Evolutionary conservation across 805 yeast genomes (phyloP).

Genomic region (Saccharomycopsis olivae): DNA sequence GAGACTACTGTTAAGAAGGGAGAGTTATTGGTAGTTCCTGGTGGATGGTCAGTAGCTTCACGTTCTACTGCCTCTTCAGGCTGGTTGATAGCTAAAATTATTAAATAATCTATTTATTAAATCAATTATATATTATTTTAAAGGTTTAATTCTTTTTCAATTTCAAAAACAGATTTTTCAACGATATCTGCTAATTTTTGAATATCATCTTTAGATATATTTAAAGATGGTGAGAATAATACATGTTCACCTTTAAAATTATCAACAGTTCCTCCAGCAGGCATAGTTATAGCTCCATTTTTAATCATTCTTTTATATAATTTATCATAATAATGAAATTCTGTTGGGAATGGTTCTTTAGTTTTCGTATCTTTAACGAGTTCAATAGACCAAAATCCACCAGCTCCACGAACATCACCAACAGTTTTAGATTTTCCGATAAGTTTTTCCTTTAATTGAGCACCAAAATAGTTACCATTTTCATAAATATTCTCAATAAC

Average conservation of each 20-base stretch:
- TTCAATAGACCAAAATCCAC: conserved; percentile 50
- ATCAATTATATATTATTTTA: too few relatives aligned
- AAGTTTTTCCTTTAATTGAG: conserved; percentile 27
- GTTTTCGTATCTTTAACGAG: conserved; percentile 42
- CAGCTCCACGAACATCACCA: conserved; percentile 56
- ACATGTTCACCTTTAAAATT: conserved; percentile 34
- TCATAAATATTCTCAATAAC: conserved; percentile 33
- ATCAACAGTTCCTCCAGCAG: conserved; percentile 33
- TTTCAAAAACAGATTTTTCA: conserved; percentile 30
- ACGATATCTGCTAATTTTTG: conserved; percentile 32
- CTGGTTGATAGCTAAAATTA: too few relatives aligned
- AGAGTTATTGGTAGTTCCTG: too few relatives aligned
- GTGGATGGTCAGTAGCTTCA: too few relatives aligned
- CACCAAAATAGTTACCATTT: conserved; percentile 34
- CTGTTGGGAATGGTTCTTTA: conserved; percentile 36
- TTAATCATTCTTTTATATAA: conserved; percentile 27
- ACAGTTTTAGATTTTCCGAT: conserved; percentile 28
- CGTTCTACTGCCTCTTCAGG: too few relatives aligned
- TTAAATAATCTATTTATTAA: too few relatives aligned
- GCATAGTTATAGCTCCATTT: conserved; percentile 41
- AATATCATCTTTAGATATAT: conserved; percentile 32
- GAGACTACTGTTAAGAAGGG: too few relatives aligned
- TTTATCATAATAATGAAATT: conserved; percentile 28
- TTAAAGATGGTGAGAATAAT: conserved; percentile 38
- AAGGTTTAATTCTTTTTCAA: conserved; percentile 23